Evolutionary conservation across 2,329 filamentous ascomycete genomes (phyloP).

Genomic region (Saccharata proteae): DNA sequence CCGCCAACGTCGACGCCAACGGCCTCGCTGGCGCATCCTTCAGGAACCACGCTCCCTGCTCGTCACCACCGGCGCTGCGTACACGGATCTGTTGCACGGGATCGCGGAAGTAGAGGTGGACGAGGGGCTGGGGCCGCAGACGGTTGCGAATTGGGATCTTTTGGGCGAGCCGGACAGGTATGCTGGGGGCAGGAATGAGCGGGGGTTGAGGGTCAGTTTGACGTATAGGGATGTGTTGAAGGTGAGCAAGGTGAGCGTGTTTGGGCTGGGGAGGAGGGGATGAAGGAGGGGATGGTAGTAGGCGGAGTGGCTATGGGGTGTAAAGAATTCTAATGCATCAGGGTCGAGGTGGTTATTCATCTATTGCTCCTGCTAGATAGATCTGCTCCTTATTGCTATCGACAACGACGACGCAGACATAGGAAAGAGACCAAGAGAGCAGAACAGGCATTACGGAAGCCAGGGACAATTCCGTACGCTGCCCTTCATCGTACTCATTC

Average conservation of each 20-base stretch:
- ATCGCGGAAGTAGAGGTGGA: constrained; percentile 57
- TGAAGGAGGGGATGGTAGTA: neutral
- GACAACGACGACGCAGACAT: too few relatives aligned
- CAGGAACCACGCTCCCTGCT: constrained; percentile 76
- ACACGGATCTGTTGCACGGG: constrained; percentile 61
- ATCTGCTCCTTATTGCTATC: too few relatives aligned
- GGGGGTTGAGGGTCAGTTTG: constrained; percentile 55
- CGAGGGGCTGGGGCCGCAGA: constrained; percentile 45
- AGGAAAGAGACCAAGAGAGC: too few relatives aligned
- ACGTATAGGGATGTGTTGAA: constrained; percentile 82
- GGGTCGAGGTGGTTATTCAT: too few relatives aligned
- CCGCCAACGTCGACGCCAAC: too few relatives aligned
- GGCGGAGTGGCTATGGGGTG: too few relatives aligned
- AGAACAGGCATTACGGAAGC: too few relatives aligned
- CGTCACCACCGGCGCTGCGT: constrained; percentile 57
- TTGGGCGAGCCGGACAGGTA: constrained; percentile 39
- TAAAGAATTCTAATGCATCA: too few relatives aligned
- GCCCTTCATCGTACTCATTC: too few relatives aligned
- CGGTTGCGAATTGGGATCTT: constrained; percentile 57
- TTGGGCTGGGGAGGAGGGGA: constrained; percentile 30
- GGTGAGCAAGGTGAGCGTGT: constrained; percentile 43
- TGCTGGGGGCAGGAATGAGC: constrained; percentile 42
- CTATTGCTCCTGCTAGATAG: too few relatives aligned
- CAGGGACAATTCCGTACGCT: too few relatives aligned
- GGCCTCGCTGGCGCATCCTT: too few relatives aligned